phyloP scores from a whole-genome alignment of 306 rosid species.

The Cucumis hystrix region DNA sequence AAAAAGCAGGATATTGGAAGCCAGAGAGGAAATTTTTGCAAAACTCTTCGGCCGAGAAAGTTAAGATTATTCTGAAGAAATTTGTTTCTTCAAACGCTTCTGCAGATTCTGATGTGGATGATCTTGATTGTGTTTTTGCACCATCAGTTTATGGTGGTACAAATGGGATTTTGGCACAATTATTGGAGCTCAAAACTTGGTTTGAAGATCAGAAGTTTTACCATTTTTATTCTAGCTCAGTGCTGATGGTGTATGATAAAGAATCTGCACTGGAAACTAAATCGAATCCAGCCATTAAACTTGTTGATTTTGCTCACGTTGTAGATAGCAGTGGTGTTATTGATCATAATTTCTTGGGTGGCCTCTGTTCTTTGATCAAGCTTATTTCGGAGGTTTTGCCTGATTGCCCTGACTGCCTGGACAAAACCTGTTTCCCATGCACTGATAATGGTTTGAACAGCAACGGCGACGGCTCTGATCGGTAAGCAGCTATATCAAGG shows the following conservation, averaged over 20 bases:
- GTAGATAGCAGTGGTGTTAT: slow-evolving; percentile 43
- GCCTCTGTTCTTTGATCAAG: slow-evolving; percentile 77
- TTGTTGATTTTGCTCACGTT: slow-evolving; percentile 76
- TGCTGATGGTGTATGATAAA: slow-evolving; percentile 47
- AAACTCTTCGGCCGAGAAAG: slow-evolving; percentile 17
- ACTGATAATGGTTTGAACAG: not conserved
- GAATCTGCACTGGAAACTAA: slow-evolving; percentile 14
- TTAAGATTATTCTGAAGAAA: slow-evolving; percentile 23
- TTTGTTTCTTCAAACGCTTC: slow-evolving; percentile 45
- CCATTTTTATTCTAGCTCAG: slow-evolving; percentile 61
- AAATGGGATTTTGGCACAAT: slow-evolving; percentile 36
- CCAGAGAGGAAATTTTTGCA: slow-evolving; percentile 24
- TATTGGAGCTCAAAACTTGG: slow-evolving; percentile 64
- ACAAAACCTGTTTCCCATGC: not conserved
- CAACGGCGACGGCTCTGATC: not conserved
- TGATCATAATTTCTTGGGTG: slow-evolving; percentile 92
- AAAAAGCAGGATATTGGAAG: slow-evolving; percentile 38
- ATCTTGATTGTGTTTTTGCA: slow-evolving; percentile 39
- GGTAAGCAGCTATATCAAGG: not conserved
- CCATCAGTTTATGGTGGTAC: slow-evolving; percentile 37
- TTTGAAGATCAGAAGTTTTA: slow-evolving; percentile 67
- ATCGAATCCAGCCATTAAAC: slow-evolving; percentile 32
- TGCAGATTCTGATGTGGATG: slow-evolving; percentile 2
- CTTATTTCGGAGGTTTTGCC: slow-evolving; percentile 35
- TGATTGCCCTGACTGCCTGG: not conserved